These are phyloP conservation scores for Diplotaxis tenuifolia DNA, from an alignment of 345 rosid genomes.

Conservation along the genomic window DNA sequence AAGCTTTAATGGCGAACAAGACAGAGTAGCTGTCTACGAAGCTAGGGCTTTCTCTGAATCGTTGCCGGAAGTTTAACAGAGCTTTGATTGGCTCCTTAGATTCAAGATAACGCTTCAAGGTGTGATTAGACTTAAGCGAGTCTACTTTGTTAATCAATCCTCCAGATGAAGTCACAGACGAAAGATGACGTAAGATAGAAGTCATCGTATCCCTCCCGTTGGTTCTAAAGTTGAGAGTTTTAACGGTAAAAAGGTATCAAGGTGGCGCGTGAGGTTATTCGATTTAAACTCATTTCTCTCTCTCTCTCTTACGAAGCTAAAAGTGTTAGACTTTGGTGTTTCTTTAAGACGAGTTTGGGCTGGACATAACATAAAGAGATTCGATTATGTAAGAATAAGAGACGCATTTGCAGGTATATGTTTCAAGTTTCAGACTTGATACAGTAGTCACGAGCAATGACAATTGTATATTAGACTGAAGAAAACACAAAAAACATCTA, in stretches of 20 bases:
- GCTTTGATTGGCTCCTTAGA: conserved; percentile 32
- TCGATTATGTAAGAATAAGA: conserved; percentile 37
- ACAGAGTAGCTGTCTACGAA: conserved; percentile 43
- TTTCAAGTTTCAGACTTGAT: background rate
- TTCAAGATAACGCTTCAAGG: conserved; percentile 31
- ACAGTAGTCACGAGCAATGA: background rate
- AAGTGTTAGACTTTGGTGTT: conserved; percentile 11
- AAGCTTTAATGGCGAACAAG: conserved; percentile 39
- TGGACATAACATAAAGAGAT: conserved; percentile 77
- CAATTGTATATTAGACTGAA: background rate
- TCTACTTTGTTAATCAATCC: background rate
- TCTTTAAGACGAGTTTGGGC: conserved; percentile 83
- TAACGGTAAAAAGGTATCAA: background rate
- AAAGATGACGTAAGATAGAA: conserved; percentile 17
- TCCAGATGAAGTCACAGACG: background rate
- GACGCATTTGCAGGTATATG: no score
- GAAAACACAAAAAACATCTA: background rate
- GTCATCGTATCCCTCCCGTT: background rate
- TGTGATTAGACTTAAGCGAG: conserved; percentile 33
- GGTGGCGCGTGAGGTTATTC: conserved; percentile 9
- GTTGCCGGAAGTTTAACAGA: conserved; percentile 28
- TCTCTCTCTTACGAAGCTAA: background rate
- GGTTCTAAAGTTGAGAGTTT: background rate
- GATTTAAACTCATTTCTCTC: background rate
- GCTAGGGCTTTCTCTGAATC: conserved; percentile 27